Evolutionary conservation across 2,329 filamentous ascomycete genomes (phyloP), one percentile per base, ranked within the genome.

Genomic region (Ramularia collo-cygni): DNA sequence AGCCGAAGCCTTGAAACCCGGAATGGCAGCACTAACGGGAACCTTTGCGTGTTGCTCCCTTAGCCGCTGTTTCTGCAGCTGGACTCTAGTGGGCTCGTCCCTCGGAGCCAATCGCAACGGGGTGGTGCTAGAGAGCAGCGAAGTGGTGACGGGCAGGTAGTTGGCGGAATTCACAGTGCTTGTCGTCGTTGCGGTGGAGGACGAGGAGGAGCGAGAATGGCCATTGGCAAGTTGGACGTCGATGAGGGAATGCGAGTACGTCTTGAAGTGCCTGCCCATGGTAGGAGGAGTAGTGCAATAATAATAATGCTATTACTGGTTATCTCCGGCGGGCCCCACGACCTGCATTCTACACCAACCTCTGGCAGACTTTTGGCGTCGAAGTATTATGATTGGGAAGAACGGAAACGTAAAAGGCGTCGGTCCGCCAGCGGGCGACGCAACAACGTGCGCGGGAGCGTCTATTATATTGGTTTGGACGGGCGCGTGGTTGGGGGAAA

Each of bases 1-100:
- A 42, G 60, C 59, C 38, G 56, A 58, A 38, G 60, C 61, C 44
- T 54, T 59, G 46, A 57, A 56, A 16, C 59, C 60, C 29, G 60
- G 60, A 32, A 62, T 58, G 4, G 44, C 47, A 32, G 46, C 51
- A 46, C 46, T 54, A 41, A 57, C 49, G 26, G 51, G 29, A 16
- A 48, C 46, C 40, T 40, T 46, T 18, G 42, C 43, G 40, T 54
- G 42, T 42, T 56, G 46, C 42, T 55, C 42, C 35, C 53, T 41
- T 43, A 56, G 32, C 28, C 50, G 41, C 42, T 60, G 56, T 36
- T 43, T 40, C 44, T 59, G 57, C 31, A 60, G 50, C 21, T 57
- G 54, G 5, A 57, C 47, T 35, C 55, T 40, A 4, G 56, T 59
- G 8, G 44, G 49, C 8, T 58, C 55, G 21, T 56, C 54, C 17